Base-by-base conservation (phyloP, 352 stramenopile species). In the Phytopythium delawarense region DNA sequence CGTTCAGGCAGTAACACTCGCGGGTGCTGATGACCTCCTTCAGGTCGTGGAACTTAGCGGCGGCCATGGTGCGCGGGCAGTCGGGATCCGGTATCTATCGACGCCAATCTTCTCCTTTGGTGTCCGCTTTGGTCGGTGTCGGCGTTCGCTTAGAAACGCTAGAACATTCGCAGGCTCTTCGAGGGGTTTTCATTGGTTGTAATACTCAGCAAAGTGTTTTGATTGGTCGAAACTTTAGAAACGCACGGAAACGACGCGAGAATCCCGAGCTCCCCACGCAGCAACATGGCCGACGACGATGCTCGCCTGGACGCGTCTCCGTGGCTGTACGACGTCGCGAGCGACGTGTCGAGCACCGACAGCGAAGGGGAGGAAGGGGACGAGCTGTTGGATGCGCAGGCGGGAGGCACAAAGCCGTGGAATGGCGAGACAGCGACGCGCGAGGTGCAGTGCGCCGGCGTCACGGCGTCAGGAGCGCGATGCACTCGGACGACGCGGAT, bases 1-100 rank as follows among this genome's bases (percentile, higher is more conserved):
- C 84, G 49, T 94, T 94, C 30, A 94, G 69, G 61, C 84, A 93
- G 65, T 91, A 93, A 70, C 79, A 87, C 54, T 82, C 78, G 46
- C 75, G 75, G 53, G 60, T 69, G 58, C 70, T 87, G 70, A 91
- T 85, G 42, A 65, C 60, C 39, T 84, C 82, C 37, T 71, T 64
- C 40, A 94, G 76, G 66, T 93, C 81, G 25, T 72, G 60, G 52
- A 91, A 92, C 65, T 84, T 81, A 32, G 67, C 53, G 8, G 76
- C 65, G 20, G 74, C 53, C 72, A 80, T 78, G 30, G 34, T 62
- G 8, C 13, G 6, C 8, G 35, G 35, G 12, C 35, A 7, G 8
- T 1, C 35, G 35, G 35, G 35, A 11, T 40, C 35, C 35, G 35
- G 8, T 11, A 40, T 40, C 35, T 40, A 40, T 40, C 35, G 35